phyloP scores from a whole-genome alignment of 2,329 filamentous ascomycete species.

The Colletotrichum sidae region DNA sequence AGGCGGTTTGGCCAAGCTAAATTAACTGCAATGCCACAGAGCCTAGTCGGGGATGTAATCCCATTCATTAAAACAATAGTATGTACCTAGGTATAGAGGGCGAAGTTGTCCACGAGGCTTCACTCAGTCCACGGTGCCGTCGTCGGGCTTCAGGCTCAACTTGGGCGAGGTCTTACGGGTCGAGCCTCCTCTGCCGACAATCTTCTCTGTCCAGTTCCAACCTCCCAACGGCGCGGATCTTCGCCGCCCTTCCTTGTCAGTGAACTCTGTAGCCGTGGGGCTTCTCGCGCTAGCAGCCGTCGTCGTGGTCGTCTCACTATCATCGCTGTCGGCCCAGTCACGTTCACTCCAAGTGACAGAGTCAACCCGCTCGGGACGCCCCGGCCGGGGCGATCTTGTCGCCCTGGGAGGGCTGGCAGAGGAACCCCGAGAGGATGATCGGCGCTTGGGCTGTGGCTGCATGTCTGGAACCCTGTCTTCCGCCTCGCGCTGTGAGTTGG shows the following conservation, averaged over 20 bases:
- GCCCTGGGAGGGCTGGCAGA: constrained; percentile 30
- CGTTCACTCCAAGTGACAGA: constrained; percentile 75
- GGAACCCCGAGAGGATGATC: constrained; percentile 29
- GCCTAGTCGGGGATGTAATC: not conserved
- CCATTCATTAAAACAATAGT: not conserved
- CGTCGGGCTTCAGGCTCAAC: constrained; percentile 2
- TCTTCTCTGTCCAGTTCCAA: constrained; percentile 68
- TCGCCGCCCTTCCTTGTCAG: constrained; percentile 39
- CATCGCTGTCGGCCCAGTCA: constrained; percentile 69
- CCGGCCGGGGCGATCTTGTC: constrained; percentile 11
- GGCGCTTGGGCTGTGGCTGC: constrained; percentile 42
- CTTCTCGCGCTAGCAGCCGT: constrained; percentile 26
- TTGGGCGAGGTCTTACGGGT: constrained; percentile 27
- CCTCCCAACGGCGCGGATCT: constrained; percentile 42
- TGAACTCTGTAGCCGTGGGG: constrained; percentile 35
- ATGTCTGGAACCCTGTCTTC: constrained; percentile 60
- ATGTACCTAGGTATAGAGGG: too few relatives aligned
- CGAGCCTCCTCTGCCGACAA: constrained; percentile 55
- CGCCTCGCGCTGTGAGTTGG: constrained; percentile 48
- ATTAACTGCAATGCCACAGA: too few relatives aligned
- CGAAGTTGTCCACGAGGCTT: not conserved
- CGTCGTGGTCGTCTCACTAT: constrained; percentile 51
- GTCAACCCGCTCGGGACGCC: constrained; percentile 50
- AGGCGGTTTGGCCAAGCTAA: too few relatives aligned
- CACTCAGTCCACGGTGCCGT: constrained; percentile 6